Percentiles rank a stretch among this genome's conserved stretches.
Evolutionary conservation across 192 early-diverging fungal genomes (phyloP).

Genomic region (Umbelopsis vinacea): DNA sequence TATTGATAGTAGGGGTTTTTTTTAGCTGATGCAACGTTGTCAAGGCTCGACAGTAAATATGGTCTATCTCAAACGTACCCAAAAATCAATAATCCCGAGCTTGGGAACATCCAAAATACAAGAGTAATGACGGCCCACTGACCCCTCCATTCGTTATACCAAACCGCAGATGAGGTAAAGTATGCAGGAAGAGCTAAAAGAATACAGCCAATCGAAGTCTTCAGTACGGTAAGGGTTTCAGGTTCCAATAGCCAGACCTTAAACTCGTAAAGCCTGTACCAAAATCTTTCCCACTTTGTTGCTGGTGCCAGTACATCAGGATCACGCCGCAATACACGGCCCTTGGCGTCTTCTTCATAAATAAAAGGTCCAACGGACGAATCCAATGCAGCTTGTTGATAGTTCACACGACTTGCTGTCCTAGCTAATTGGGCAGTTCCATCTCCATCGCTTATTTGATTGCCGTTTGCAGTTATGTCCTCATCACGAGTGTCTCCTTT

Average conservation of each 20-base stretch:
- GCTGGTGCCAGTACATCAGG: constrained; percentile 36
- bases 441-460: background rate
- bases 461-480: constrained; percentile 8
- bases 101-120: constrained; percentile 33
- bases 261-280: constrained; percentile 21
- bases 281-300: constrained; percentile 29
- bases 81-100: constrained; percentile 33
- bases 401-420: background rate
- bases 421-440: background rate
- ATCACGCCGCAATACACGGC: constrained; percentile 6
- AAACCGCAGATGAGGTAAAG: constrained; percentile 13
- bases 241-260: constrained; percentile 28
- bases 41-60: background rate
- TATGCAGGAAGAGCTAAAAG: constrained; percentile 33
- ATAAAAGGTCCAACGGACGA: background rate
- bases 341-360: background rate
- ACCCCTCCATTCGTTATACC: constrained; percentile 34
- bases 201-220: constrained; percentile 31
- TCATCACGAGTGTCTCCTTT: background rate
- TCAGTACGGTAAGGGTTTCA: constrained; percentile 35
- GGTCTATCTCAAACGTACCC: constrained; percentile 15
- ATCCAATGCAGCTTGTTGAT: background rate
- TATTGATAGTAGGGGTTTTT: too few species aligned
- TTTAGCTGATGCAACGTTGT: background rate
- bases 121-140: constrained; percentile 43